phyloP scores from a whole-genome alignment of 2,329 filamentous ascomycete species.

The Alternaria gaisen region DNA sequence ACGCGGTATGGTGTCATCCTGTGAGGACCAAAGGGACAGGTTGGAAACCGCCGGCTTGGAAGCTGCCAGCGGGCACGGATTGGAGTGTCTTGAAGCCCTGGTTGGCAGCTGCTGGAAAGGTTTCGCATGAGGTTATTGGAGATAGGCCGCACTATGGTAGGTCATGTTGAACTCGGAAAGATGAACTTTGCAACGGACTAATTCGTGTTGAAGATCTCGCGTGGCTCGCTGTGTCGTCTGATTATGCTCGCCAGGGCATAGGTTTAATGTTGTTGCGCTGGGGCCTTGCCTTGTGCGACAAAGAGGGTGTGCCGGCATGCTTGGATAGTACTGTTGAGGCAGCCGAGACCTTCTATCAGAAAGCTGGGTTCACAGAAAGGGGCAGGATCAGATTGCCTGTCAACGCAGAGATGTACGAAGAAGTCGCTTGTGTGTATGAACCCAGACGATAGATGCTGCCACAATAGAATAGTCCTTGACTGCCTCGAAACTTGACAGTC shows the following conservation, averaged over 20 bases:
- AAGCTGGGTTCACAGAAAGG: constrained; percentile 10
- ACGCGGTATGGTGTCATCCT: constrained; percentile 15
- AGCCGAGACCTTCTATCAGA: constrained; percentile 11
- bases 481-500: not conserved
- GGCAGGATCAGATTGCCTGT: constrained; percentile 14
- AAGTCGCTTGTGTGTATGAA: constrained; percentile 7
- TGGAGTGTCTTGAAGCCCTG: constrained; percentile 12
- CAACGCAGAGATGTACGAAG: constrained; percentile 9
- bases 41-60: constrained; percentile 11
- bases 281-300: constrained; percentile 11
- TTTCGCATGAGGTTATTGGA: constrained; percentile 6
- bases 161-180: not conserved
- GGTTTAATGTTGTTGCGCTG: constrained; percentile 11
- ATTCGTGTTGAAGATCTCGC: constrained; percentile 7
- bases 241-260: constrained; percentile 9
- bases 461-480: not conserved
- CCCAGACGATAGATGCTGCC: not conserved
- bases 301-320: constrained; percentile 5
- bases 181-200: not conserved
- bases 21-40: not conserved
- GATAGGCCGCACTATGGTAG: constrained; percentile 15
- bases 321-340: constrained; percentile 15
- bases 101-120: constrained; percentile 9
- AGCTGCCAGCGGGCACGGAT: constrained; percentile 14
- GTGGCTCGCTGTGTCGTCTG: constrained; percentile 15